Evolutionary conservation across 768 basidiomycete genomes (phyloP), one percentile per base, ranked within the genome.

Genomic region (Phlebiopsis gigantea): DNA sequence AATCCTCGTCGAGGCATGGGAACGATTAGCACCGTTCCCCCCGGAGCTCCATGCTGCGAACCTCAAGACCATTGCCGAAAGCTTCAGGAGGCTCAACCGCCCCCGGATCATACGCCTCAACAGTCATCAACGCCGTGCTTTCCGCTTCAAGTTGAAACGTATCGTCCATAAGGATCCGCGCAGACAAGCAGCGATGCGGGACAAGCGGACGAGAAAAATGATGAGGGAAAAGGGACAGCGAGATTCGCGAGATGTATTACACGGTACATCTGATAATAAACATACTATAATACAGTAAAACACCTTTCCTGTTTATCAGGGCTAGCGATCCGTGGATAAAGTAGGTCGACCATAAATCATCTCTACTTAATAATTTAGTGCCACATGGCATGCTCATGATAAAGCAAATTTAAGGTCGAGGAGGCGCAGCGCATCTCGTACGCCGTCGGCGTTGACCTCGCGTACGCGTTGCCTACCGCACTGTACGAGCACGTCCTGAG

Each of bases 381-480:
- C 44, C 3, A 45, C 44, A 45, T 19, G 19, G 12, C 15, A 19
- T 15, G 19, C 15, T 54, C 25, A 63, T 26, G 61, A 56, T 22
- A 62, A 21, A 17, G 62, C 53, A 57, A 69, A 75, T 52, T 70
- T 70, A 17, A 69, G 68, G 65, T 93, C 90, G 34, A 93, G 75
- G 24, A 93, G 68, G 57, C 85, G 83, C 22, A 93, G 70, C 5
- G 90, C 90, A 61, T 90, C 87, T 51, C 75, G 80, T 26, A 93
- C 87, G 17, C 82, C 87, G 56, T 87, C 86, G 17, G 83, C 74
- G 58, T 82, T 81, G 14, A 93, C 91, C 66, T 87, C 82, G 22
- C 81, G 80, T 46, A 88, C 68, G 10, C 72, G 69, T 56, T 77
- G 76, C 19, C 77, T 79, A n/a, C 85, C 84, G 66, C 86, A 88